These are phyloP conservation scores for Scutellaria barbata DNA, from an alignment of 257 asterid genomes.

Conservation along the genomic window DNA sequence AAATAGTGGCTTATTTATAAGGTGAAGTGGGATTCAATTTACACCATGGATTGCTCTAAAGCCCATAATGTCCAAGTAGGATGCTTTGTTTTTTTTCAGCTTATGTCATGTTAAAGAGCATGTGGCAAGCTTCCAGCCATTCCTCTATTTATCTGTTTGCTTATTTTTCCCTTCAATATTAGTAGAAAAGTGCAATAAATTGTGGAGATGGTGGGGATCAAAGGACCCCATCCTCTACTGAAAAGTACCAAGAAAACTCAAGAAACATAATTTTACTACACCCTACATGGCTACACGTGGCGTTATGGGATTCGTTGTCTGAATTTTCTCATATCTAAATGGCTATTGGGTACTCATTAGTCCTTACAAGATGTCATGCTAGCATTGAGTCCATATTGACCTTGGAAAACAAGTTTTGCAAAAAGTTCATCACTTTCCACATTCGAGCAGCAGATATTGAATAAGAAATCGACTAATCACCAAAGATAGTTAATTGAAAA, in stretches of 20 bases:
- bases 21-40: slow-evolving; percentile 41
- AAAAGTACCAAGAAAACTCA: slow-evolving; percentile 9
- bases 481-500: not conserved
- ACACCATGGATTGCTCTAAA: slow-evolving; percentile 49
- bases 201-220: slow-evolving; percentile 25
- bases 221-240: slow-evolving; percentile 30
- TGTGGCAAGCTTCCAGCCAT: slow-evolving; percentile 44
- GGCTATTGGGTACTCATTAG: slow-evolving; percentile 4
- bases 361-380: not conserved
- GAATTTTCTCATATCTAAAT: slow-evolving; percentile 29
- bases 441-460: not conserved
- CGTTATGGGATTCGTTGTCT: slow-evolving; percentile 30
- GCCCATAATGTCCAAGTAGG: slow-evolving; percentile 49
- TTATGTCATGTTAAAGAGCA: slow-evolving; percentile 7
- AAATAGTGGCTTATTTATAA: slow-evolving; percentile 17
- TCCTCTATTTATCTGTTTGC: slow-evolving; percentile 30
- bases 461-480: not conserved
- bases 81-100: slow-evolving; percentile 35
- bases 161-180: not conserved
- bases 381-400: slow-evolving; percentile 4
- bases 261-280: not conserved
- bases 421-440: not conserved
- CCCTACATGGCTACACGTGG: slow-evolving; percentile 30
- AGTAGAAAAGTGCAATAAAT: slow-evolving; percentile 34
- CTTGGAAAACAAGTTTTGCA: not conserved